Evolutionary conservation across 352 stramenopile species (phyloP).

Genomic region (Globisporangium parvum): DNA sequence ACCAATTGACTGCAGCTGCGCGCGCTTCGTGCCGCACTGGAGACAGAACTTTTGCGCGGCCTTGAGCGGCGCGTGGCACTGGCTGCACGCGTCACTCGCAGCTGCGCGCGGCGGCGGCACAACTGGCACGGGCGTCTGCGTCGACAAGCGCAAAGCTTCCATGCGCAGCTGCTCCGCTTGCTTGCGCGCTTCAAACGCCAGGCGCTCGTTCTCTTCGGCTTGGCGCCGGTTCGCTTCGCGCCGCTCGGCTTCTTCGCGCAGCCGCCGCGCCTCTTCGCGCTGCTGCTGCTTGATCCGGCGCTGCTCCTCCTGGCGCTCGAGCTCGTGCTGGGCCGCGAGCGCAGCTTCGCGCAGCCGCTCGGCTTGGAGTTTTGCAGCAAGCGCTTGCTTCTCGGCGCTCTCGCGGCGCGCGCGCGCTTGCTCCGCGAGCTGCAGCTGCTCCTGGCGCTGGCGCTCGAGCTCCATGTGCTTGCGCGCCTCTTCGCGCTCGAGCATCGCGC

Average conservation of each 20-base stretch:
- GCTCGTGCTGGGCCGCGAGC: constrained; percentile 40
- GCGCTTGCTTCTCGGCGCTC: constrained; percentile 44
- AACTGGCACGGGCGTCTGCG: constrained; percentile 12
- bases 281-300: constrained; percentile 32
- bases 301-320: constrained; percentile 53
- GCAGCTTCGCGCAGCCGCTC: constrained; percentile 53
- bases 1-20: neutral
- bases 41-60: constrained; percentile 64
- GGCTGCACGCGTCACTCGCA: constrained; percentile 3
- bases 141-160: constrained; percentile 46
- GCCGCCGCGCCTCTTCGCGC: constrained; percentile 39
- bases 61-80: constrained; percentile 16
- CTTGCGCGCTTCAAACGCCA: constrained; percentile 55
- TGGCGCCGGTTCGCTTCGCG: constrained; percentile 54
- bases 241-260: constrained; percentile 53
- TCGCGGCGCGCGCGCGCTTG: constrained; percentile 44
- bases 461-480: constrained; percentile 54
- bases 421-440: constrained; percentile 52
- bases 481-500: constrained; percentile 48
- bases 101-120: constrained; percentile 2
- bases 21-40: constrained; percentile 50
- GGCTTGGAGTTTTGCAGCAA: constrained; percentile 46
- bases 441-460: constrained; percentile 50
- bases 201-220: constrained; percentile 52
- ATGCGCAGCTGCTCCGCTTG: constrained; percentile 55